These are phyloP conservation scores for Wickerhamomyces sp. DNA, from an alignment of 1,139 yeast genomes.

Conservation along the genomic window DNA sequence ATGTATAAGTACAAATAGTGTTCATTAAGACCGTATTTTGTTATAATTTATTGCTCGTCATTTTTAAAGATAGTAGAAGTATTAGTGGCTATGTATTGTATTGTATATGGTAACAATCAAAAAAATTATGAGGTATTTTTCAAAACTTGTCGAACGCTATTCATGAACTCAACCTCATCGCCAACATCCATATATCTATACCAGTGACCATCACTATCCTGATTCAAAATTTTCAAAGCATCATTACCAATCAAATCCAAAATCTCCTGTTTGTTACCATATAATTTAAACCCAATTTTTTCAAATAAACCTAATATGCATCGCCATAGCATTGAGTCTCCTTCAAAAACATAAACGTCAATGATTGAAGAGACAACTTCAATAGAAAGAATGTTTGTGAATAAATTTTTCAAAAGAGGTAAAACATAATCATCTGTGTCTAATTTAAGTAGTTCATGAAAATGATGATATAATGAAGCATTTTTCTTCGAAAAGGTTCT, in stretches of 20 bases:
- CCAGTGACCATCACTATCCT: constrained; percentile 7
- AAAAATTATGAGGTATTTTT: constrained; percentile 10
- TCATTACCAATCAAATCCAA: constrained; percentile 31
- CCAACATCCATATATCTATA: constrained; percentile 42
- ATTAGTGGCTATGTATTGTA: too few species aligned
- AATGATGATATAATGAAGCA: constrained; percentile 47
- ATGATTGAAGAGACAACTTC: constrained; percentile 40
- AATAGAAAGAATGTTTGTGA: constrained; percentile 32
- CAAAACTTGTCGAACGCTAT: constrained; percentile 34
- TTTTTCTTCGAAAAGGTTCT: constrained; percentile 40
- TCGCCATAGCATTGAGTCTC: constrained; percentile 46
- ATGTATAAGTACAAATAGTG: too few species aligned
- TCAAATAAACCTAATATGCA: constrained; percentile 45
- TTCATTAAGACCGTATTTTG: too few species aligned
- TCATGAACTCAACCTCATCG: constrained; percentile 45
- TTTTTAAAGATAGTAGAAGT: too few species aligned
- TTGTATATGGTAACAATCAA: too few species aligned
- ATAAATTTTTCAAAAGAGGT: constrained; percentile 32
- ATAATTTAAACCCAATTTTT: constrained; percentile 46
- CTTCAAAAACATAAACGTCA: constrained; percentile 61
- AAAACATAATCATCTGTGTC: constrained; percentile 32
- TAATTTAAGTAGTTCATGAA: constrained; percentile 35
- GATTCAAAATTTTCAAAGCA: constrained; percentile 20
- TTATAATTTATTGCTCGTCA: too few species aligned
- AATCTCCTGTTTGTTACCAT: constrained; percentile 46